Percentiles rank a stretch among this genome's conserved stretches.
phyloP scores from a whole-genome alignment of 2,329 filamentous ascomycete genomes.

The Cladosporium cucumerinum region DNA sequence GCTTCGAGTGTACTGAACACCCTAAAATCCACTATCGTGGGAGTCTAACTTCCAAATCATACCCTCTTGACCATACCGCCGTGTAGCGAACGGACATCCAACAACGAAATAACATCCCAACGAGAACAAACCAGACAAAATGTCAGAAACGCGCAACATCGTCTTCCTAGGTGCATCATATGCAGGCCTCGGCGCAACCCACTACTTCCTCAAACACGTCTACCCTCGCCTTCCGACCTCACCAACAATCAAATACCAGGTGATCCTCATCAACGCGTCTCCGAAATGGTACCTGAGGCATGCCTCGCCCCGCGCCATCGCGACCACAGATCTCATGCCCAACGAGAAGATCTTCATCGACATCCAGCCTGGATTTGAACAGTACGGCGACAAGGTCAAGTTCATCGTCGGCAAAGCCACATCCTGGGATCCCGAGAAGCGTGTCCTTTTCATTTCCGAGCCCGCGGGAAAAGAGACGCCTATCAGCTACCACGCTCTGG shows the following conservation, averaged over 20 bases:
- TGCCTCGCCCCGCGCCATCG: slow-evolving; percentile 44
- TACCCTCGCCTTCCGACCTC: slow-evolving; percentile 37
- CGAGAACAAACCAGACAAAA: neutral
- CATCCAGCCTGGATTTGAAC: slow-evolving; percentile 45
- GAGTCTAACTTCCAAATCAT: neutral
- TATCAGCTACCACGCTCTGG: slow-evolving; percentile 49
- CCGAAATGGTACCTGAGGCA: slow-evolving; percentile 49
- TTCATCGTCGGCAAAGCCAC: slow-evolving; percentile 50
- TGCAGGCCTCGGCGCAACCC: slow-evolving; percentile 48
- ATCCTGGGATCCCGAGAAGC: slow-evolving; percentile 40
- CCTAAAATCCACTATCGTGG: neutral
- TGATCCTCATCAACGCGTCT: slow-evolving; percentile 51
- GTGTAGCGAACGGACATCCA: neutral
- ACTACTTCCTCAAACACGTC: slow-evolving; percentile 51
- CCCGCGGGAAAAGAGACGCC: slow-evolving; percentile 28
- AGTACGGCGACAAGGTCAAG: slow-evolving; percentile 44
- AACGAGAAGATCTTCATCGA: slow-evolving; percentile 47
- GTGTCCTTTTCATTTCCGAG: slow-evolving; percentile 42
- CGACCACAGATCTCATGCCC: slow-evolving; percentile 44
- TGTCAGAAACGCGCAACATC: slow-evolving; percentile 37
- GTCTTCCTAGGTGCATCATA: slow-evolving; percentile 53
- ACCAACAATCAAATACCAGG: slow-evolving; percentile 40
- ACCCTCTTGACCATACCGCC: neutral
- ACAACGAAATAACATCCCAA: neutral
- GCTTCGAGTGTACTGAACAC: neutral